These are phyloP conservation scores for Carex arenaria DNA, from an alignment of 202 grass and related monocot species.

Conservation along the genomic window DNA sequence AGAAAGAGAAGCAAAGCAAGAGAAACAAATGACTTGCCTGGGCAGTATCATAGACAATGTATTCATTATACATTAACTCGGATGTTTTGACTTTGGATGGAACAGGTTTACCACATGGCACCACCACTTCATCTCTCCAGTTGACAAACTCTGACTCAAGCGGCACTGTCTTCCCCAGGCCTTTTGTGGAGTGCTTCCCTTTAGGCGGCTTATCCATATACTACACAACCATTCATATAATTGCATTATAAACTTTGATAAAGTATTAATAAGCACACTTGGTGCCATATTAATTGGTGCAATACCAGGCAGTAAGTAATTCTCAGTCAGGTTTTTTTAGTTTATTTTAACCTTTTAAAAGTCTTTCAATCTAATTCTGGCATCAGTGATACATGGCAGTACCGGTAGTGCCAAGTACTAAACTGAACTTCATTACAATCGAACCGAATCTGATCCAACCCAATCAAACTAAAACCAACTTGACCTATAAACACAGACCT, in stretches of 20 bases:
- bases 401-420: background rate
- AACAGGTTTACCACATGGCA: slow-evolving; percentile 85
- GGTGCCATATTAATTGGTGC: background rate
- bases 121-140: slow-evolving; percentile 72
- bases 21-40: slow-evolving; percentile 42
- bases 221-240: slow-evolving; percentile 32
- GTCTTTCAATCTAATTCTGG: background rate
- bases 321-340: background rate
- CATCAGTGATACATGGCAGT: background rate
- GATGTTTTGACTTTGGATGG: slow-evolving; percentile 51
- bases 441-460: background rate
- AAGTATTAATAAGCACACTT: no score
- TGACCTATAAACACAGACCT: background rate
- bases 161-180: slow-evolving; percentile 81
- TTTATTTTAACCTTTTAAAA: background rate
- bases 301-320: background rate
- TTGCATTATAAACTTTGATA: no score
- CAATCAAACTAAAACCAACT: background rate
- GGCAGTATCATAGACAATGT: slow-evolving; percentile 82
- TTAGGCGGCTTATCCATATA: slow-evolving; percentile 78
- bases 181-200: slow-evolving; percentile 92
- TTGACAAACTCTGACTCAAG: slow-evolving; percentile 62
- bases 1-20: background rate
- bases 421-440: background rate
- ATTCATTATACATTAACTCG: slow-evolving; percentile 87